Base-by-base conservation (phyloP, 2,329 filamentous ascomycete species). In the Talaromyces sp. region DNA sequence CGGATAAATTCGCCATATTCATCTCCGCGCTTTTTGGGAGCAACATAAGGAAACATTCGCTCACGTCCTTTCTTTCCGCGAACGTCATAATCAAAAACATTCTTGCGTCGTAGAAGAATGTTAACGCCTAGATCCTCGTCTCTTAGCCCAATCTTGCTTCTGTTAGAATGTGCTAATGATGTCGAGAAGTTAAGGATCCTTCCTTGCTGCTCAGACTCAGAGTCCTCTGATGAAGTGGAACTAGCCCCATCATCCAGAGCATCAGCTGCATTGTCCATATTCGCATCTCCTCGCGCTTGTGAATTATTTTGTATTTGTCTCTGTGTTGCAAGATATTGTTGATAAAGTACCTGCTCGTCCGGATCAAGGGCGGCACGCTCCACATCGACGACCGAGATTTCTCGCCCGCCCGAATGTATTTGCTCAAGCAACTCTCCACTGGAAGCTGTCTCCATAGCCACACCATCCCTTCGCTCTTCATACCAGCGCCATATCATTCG, bases 1-100 rank as follows among this genome's bases (percentile, higher is more conserved):
- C 91, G 85, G 65, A 99, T 97, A 15, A 95, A 77, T 63, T 99
- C 94, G 59, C 94, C 94, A 73, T 94, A 99, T 63, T 97, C 93
- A 69, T 97, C 94, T 31, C 82, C 84, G 53, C 91, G 86, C 70
- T 86, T 89, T 66, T 89, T 82, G 53, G 91, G 86, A 22, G 92
- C 84, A 1, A 92, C 84, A 55, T 95, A 87, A 0, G 94, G 94
- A 69, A 97, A 97, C 77, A 96, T 89, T 62, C 91, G 87, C 69
- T 99, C 94, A 56, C 92, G 84, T 2, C 94, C 94, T 69, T 90
- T 95, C 72, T 96, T 97, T 36, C 89, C 89, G 40, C 91, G 83
- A 1, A 97, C 88, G 68, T 97, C 91, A 65, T 89, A 99, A 72
- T 99, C 94, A 70, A 94, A 89, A n/a, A 95, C 86, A 13, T 88